phyloP scores from a whole-genome alignment of 371 early-diverging fungal genomes.

The Mucor indicus region DNA sequence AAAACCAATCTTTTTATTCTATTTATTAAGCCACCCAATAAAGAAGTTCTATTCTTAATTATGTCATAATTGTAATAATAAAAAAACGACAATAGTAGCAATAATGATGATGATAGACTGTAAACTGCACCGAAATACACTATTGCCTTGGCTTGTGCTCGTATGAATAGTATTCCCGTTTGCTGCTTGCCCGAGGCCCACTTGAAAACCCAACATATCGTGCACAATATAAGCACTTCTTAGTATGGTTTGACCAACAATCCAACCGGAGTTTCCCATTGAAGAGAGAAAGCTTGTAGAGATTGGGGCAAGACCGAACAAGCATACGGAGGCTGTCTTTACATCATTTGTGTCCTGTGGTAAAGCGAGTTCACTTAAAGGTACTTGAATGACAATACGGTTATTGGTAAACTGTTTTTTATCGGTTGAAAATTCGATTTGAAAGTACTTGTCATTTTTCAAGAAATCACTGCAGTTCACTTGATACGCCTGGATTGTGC shows the following conservation, averaged over 20 bases:
- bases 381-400: slow-evolving; percentile 16
- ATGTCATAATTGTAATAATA: too few relatives aligned
- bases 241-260: slow-evolving; percentile 27
- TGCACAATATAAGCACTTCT: slow-evolving; percentile 33
- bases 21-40: too few relatives aligned
- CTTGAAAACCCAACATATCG: slow-evolving; percentile 20
- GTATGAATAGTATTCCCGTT: too few relatives aligned
- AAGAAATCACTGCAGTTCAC: slow-evolving; percentile 12
- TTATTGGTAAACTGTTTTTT: neutral
- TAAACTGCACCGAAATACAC: too few relatives aligned
- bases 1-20: too few relatives aligned
- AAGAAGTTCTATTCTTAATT: too few relatives aligned
- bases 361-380: slow-evolving; percentile 18
- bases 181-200: slow-evolving; percentile 14
- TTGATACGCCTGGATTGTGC: slow-evolving; percentile 11
- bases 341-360: slow-evolving; percentile 14
- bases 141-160: too few relatives aligned
- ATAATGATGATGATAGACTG: too few relatives aligned
- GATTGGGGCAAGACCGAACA: slow-evolving; percentile 29
- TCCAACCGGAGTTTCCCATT: slow-evolving; percentile 14
- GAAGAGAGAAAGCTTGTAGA: slow-evolving; percentile 5
- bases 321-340: slow-evolving; percentile 13
- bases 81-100: too few relatives aligned
- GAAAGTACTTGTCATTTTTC: slow-evolving; percentile 1
- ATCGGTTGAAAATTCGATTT: neutral